Base-by-base conservation (phyloP, 176 grass and related monocot species). In the Leersia perrieri region DNA sequence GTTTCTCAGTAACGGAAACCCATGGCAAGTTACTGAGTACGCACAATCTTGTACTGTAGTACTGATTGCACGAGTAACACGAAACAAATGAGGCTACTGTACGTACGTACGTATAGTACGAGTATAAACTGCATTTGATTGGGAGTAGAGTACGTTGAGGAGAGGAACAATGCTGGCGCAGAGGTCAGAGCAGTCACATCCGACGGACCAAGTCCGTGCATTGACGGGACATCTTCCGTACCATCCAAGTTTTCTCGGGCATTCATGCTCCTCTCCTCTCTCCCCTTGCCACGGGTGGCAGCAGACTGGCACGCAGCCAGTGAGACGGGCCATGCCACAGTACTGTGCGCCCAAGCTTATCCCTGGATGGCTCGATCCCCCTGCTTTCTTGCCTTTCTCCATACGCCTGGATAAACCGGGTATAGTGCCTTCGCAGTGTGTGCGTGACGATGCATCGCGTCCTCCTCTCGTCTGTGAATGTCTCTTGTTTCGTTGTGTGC, bases 151-250 rank as follows among this genome's bases (percentile, higher is more conserved):
- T n/a, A n/a, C n/a, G n/a, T 41, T 7, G 39, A 53, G 47, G 8
- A 1, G 47, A 53, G 18, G 47, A 53, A 22, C 47, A 22, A 3
- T 0, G 47, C 18, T 53, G 49, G 16, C 49, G 18, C 18, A 53
- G 49, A 53, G 49, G 49, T 53, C 20, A 53, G 49, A 53, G 18
- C 47, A 6, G 18, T 53, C 62, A 23, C 53, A 22, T 80, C 76
- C 2, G 62, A 33, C 3, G 69, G 45, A 62, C 77, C 84, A 68
- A 6, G 13, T 68, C 84, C 77, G 77, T 81, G 85, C 85, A 81
- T 14, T 31, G 78, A 81, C 33, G 77, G 42, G 84, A 68, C 77
- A 34, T 23, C 15, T 41, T 75, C 72, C 72, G 85, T 75, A 81
- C 77, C 45, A 11, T 25, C 22, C 62, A 29, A 61, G 62, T 35